Evolutionary conservation across 1,284 basidiomycete species (phyloP).

Genomic region (Apiotrichum montevideense): DNA sequence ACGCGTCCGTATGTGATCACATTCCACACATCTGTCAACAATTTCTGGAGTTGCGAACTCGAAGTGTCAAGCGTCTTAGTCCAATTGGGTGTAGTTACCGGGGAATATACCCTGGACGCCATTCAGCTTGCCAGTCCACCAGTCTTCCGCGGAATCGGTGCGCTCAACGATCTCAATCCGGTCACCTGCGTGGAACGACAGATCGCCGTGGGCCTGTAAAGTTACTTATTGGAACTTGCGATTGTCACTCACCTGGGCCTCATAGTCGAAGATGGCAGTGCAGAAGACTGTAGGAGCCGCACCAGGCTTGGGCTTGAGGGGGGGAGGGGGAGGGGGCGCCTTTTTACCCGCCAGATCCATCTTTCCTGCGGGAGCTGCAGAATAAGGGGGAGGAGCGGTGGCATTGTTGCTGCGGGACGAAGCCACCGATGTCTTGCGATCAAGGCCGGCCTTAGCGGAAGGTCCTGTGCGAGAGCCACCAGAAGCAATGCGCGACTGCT

Average conservation of each 20-base stretch:
- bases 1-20: no score
- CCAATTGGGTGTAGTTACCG: slow-evolving; percentile 54
- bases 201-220: slow-evolving; percentile 77
- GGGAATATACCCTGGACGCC: slow-evolving; percentile 89
- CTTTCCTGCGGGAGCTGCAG: slow-evolving; percentile 25
- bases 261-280: slow-evolving; percentile 91
- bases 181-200: slow-evolving; percentile 88
- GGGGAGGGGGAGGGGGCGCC: slow-evolving; percentile 79
- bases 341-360: slow-evolving; percentile 56
- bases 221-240: no score
- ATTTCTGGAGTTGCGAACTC: no score
- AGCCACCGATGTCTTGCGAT: slow-evolving; percentile 46
- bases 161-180: slow-evolving; percentile 85
- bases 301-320: slow-evolving; percentile 70
- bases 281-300: slow-evolving; percentile 62
- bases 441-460: slow-evolving; percentile 35
- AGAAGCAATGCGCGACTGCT: slow-evolving; percentile 8
- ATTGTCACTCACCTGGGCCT: slow-evolving; percentile 58
- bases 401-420: slow-evolving; percentile 35
- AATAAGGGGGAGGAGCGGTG: slow-evolving; percentile 45
- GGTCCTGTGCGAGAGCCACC: slow-evolving; percentile 40
- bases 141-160: slow-evolving; percentile 80
- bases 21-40: not conserved
- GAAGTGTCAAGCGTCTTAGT: slow-evolving; percentile 10
- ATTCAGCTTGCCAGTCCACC: slow-evolving; percentile 92